Percentiles rank a stretch among this genome's conserved stretches.
phyloP scores from a whole-genome alignment of 345 rosid species.

The Erodium maritimum region DNA sequence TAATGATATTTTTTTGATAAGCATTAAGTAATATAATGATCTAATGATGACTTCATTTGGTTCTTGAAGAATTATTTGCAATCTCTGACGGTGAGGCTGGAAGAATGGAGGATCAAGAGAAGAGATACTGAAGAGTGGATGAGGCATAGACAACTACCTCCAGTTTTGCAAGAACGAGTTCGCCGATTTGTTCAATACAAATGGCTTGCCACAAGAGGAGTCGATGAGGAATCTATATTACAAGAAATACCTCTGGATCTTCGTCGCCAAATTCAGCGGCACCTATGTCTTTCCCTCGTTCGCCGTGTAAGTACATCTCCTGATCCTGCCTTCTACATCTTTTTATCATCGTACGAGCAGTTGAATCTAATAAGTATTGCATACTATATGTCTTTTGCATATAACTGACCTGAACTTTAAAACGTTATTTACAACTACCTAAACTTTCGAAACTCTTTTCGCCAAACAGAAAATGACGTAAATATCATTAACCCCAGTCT shows the following conservation, averaged over 20 bases:
- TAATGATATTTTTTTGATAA: no score
- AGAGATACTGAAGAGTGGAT: conserved; percentile 96
- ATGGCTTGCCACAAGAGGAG: conserved; percentile 95
- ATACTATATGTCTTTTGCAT: no score
- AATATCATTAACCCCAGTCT: no score
- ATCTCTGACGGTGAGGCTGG: conserved; percentile 71
- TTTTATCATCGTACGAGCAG: not conserved
- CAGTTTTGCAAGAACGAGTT: conserved; percentile 64
- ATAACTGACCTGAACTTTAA: no score
- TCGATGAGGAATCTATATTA: conserved; percentile 73
- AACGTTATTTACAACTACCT: no score
- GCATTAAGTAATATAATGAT: not conserved
- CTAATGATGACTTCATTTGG: not conserved
- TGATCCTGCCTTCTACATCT: not conserved
- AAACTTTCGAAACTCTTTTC: no score
- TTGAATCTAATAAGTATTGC: not conserved
- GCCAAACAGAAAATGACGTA: no score
- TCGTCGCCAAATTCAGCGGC: conserved; percentile 89
- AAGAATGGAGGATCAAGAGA: conserved; percentile 82
- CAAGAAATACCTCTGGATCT: conserved; percentile 65
- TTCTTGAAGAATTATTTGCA: conserved; percentile 58
- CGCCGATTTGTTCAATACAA: conserved; percentile 67
- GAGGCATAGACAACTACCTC: conserved; percentile 88
- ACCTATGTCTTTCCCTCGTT: conserved; percentile 77
- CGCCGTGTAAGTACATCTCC: conserved; percentile 51